Conservation (phyloP, 306 rosid species). For the Glycine tomentella region DNA sequence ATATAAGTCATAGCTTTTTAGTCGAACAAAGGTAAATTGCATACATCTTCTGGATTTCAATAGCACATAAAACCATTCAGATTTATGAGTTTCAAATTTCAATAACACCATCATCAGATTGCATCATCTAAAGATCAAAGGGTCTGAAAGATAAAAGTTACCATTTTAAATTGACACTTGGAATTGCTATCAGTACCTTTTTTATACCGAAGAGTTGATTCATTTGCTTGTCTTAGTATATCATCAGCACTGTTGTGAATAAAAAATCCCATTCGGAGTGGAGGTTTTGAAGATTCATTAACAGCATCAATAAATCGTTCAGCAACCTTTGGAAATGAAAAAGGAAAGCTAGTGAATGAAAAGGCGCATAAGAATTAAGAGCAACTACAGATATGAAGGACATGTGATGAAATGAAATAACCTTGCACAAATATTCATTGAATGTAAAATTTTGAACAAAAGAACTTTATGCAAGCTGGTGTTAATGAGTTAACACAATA, state of each 20-base stretch:
- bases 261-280: constrained; percentile 77
- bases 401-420: not conserved
- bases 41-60: not conserved
- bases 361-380: constrained; percentile 2
- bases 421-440: not conserved
- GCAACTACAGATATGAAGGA: not conserved
- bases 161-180: constrained; percentile 19
- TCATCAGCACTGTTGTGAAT: constrained; percentile 67
- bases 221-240: constrained; percentile 75
- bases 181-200: constrained; percentile 58
- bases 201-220: constrained; percentile 75
- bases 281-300: constrained; percentile 59
- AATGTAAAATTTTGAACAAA: constrained; percentile 23
- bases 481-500: constrained; percentile 24
- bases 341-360: not conserved
- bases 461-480: constrained; percentile 11
- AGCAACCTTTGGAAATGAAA: constrained; percentile 65
- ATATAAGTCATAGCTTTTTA: not conserved
- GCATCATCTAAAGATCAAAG: not conserved
- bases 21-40: not conserved
- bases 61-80: constrained; percentile 10
- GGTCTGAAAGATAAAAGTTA: not conserved
- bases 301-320: constrained; percentile 72
- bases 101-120: constrained; percentile 17
- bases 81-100: not conserved